Evolutionary conservation across 257 asterid species (phyloP).

Genomic region (Solanum infundibuliforme): DNA sequence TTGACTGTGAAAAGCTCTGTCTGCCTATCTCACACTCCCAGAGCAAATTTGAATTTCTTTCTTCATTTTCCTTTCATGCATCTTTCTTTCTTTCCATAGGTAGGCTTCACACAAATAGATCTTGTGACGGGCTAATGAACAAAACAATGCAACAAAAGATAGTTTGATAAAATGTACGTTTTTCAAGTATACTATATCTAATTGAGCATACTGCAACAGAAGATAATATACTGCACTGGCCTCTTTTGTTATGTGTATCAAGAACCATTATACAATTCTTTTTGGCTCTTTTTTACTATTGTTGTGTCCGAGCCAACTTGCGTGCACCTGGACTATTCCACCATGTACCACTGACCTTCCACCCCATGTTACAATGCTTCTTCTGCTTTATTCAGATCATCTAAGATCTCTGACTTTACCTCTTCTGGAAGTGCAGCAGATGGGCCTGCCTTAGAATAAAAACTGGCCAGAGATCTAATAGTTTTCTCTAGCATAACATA

Average conservation of each 20-base stretch:
- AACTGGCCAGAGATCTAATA: conserved; percentile 65
- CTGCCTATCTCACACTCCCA: background rate
- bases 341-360: background rate
- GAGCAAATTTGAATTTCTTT: background rate
- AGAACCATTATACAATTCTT: background rate
- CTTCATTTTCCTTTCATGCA: background rate
- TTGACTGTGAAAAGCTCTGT: background rate
- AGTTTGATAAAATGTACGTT: background rate
- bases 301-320: background rate
- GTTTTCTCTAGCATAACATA: conserved; percentile 77
- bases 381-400: conserved; percentile 49
- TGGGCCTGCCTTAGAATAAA: conserved; percentile 89
- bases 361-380: conserved; percentile 30
- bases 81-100: background rate
- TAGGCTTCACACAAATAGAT: background rate
- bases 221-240: background rate
- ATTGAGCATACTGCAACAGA: background rate
- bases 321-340: background rate
- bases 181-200: background rate
- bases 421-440: conserved; percentile 68
- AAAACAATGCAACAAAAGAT: background rate
- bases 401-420: conserved; percentile 48
- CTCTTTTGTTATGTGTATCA: background rate
- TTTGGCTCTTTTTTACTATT: background rate
- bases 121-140: background rate